Percentiles rank a stretch among this genome's conserved stretches.
These are phyloP conservation scores for Candida railenensis DNA, from an alignment of 805 yeast species.

Conservation along the genomic window DNA sequence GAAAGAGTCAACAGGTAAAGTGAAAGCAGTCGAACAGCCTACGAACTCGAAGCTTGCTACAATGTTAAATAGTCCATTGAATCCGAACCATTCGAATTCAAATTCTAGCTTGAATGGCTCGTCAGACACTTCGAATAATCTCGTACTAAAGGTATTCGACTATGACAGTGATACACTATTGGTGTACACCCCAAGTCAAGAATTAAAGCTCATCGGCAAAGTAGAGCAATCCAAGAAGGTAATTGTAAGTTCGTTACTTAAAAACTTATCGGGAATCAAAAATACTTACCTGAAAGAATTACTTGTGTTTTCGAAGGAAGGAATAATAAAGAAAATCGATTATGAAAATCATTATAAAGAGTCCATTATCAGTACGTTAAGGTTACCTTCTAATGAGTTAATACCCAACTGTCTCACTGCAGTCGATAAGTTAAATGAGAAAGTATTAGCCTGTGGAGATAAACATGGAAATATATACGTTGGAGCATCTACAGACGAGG, in stretches of 20 bases:
- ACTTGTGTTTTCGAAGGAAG: constrained; percentile 43
- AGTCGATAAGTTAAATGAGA: constrained; percentile 26
- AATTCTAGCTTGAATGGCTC: background rate
- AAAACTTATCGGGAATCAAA: constrained; percentile 40
- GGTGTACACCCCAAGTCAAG: constrained; percentile 34
- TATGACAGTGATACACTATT: constrained; percentile 19
- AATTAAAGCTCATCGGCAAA: constrained; percentile 28
- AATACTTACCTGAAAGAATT: constrained; percentile 26
- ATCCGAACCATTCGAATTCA: background rate
- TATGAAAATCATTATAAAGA: constrained; percentile 4
- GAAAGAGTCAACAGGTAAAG: background rate
- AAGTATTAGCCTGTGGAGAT: constrained; percentile 44
- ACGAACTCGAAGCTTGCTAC: constrained; percentile 12
- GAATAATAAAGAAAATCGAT: constrained; percentile 30
- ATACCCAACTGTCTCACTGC: constrained; percentile 42
- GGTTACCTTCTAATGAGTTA: constrained; percentile 28
- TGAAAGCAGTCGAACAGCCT: constrained; percentile 7
- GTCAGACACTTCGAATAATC: background rate
- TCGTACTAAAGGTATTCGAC: constrained; percentile 29
- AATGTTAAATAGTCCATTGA: background rate
- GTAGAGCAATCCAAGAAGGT: background rate
- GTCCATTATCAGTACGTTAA: constrained; percentile 9
- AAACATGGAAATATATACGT: constrained; percentile 44
- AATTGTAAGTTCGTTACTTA: constrained; percentile 36
- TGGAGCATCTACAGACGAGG: constrained; percentile 14